Evolutionary conservation across 1,284 basidiomycete species (phyloP).

Genomic region (Marasmius sp.): DNA sequence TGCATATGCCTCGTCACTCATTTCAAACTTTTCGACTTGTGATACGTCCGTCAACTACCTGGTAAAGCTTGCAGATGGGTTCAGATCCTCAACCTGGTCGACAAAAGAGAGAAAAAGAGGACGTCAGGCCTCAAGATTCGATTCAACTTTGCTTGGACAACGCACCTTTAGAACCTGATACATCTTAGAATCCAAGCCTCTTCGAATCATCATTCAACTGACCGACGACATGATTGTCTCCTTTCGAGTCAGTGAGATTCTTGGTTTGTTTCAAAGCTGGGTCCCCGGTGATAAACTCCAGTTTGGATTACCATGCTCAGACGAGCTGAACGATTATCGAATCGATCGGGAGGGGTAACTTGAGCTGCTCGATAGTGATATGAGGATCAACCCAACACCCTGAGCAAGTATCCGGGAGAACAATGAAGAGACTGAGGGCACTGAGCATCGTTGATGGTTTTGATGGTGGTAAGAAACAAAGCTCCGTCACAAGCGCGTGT

Average conservation of each 20-base stretch:
- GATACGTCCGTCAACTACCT: slow-evolving; percentile 84
- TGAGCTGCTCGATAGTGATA: slow-evolving; percentile 74
- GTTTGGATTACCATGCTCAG: slow-evolving; percentile 62
- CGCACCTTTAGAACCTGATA: slow-evolving; percentile 75
- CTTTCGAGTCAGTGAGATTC: slow-evolving; percentile 61
- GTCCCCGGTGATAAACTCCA: slow-evolving; percentile 91
- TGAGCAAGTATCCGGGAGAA: slow-evolving; percentile 85
- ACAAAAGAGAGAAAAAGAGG: background rate
- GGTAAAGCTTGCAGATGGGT: slow-evolving; percentile 72
- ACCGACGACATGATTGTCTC: slow-evolving; percentile 50
- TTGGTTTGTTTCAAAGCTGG: slow-evolving; percentile 72
- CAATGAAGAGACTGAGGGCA: slow-evolving; percentile 70
- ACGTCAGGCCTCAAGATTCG: background rate
- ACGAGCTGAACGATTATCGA: slow-evolving; percentile 7
- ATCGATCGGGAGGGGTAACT: slow-evolving; percentile 46
- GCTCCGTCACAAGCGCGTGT: background rate
- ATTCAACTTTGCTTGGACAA: background rate
- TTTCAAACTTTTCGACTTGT: slow-evolving; percentile 91
- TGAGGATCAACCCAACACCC: slow-evolving; percentile 80
- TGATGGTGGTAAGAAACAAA: background rate
- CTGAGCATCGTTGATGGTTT: slow-evolving; percentile 40
- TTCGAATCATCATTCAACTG: slow-evolving; percentile 65
- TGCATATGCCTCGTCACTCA: slow-evolving; percentile 83
- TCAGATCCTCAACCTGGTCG: slow-evolving; percentile 71
- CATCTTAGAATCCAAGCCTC: slow-evolving; percentile 74